phyloP scores from a whole-genome alignment of 2,329 filamentous ascomycete species.

The Alternaria novae-zelandiae region DNA sequence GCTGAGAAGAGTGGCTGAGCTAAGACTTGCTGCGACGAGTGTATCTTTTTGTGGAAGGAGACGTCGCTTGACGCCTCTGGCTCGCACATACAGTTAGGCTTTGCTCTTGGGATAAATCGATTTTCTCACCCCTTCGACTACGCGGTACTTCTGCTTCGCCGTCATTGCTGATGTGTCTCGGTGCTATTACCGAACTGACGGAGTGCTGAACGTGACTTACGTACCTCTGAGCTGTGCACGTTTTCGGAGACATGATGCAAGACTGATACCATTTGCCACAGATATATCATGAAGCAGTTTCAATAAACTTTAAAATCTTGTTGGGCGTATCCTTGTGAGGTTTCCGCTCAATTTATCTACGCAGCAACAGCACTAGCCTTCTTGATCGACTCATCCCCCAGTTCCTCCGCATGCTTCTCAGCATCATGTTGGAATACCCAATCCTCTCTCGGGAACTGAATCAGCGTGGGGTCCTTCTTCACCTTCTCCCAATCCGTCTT shows the following conservation, averaged over 20 bases:
- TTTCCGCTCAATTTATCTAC: not conserved
- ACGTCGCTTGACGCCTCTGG: not conserved
- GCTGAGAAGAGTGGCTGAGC: constrained; percentile 6
- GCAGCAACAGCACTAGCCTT: constrained; percentile 16
- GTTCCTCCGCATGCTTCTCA: constrained; percentile 37
- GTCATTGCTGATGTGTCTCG: not conserved
- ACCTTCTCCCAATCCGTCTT: constrained; percentile 46
- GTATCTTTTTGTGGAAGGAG: not conserved
- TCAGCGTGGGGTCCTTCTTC: constrained; percentile 36
- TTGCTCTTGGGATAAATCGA: not conserved
- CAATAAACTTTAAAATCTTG: not conserved
- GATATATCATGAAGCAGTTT: not conserved
- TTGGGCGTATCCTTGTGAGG: not conserved
- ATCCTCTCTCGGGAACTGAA: constrained; percentile 41
- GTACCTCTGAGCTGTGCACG: not conserved
- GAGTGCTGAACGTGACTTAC: not conserved
- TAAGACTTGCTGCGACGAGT: not conserved
- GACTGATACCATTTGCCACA: not conserved
- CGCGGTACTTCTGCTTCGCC: not conserved
- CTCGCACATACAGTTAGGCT: not conserved
- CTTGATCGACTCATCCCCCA: constrained; percentile 35
- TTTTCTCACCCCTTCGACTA: not conserved
- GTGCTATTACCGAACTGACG: not conserved
- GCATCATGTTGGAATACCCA: constrained; percentile 44
- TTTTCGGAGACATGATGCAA: not conserved